phyloP scores from a whole-genome alignment of 2,329 filamentous ascomycete species.

The Madurella mycetomatis region DNA sequence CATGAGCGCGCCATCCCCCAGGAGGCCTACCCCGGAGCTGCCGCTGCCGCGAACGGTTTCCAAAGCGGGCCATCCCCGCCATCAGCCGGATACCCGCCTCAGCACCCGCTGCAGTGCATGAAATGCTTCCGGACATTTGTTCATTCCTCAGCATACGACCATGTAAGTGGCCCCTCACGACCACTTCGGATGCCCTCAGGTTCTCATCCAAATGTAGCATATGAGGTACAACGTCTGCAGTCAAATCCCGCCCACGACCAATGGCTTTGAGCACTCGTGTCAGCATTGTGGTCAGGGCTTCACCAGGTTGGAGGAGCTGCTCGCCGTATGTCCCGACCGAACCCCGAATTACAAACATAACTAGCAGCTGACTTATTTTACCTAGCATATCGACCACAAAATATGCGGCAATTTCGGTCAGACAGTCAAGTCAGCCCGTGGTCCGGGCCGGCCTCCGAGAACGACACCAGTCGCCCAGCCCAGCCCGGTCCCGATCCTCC shows the following conservation, averaged over 20 bases:
- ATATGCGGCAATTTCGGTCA: conserved; percentile 43
- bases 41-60: conserved; percentile 3
- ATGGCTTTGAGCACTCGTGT: conserved; percentile 23
- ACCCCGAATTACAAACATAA: background rate
- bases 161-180: conserved; percentile 16
- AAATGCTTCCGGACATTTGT: conserved; percentile 26
- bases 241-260: conserved; percentile 16
- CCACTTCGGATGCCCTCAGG: background rate
- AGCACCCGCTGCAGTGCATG: conserved; percentile 19
- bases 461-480: conserved; percentile 24
- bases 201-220: conserved; percentile 17
- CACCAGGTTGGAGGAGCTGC: conserved; percentile 9
- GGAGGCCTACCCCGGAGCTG: conserved; percentile 26
- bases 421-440: background rate
- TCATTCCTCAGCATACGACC: conserved; percentile 16
- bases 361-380: conserved; percentile 4
- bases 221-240: conserved; percentile 20
- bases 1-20: conserved; percentile 36
- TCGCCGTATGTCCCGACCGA: conserved; percentile 8
- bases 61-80: background rate
- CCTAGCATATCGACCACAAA: conserved; percentile 38
- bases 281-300: conserved; percentile 24
- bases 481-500: conserved; percentile 12
- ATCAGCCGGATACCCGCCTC: background rate
- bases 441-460: conserved; percentile 24